phyloP scores from a whole-genome alignment of 192 early-diverging fungal genomes.

The Dissophora ornata region DNA sequence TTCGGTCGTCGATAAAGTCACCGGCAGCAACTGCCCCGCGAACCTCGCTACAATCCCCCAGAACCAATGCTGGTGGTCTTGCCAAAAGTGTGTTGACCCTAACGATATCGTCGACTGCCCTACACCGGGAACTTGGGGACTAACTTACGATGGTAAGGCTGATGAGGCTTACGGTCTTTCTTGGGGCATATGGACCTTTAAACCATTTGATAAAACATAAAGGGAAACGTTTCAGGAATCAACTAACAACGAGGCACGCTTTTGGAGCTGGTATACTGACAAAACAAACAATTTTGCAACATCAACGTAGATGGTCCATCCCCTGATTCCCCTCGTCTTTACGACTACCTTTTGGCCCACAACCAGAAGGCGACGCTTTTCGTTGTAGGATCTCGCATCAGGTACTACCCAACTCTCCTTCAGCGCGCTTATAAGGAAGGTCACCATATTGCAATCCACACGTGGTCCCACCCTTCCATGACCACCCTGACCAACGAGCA shows the following conservation, averaged over 20 bases:
- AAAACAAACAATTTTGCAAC: too few relatives aligned
- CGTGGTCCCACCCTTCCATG: constrained; percentile 70
- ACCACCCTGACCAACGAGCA: constrained; percentile 55
- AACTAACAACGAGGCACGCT: too few relatives aligned
- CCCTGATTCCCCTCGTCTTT: constrained; percentile 52
- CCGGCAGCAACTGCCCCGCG: constrained; percentile 33
- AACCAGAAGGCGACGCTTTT: constrained; percentile 64
- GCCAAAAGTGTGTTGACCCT: constrained; percentile 48
- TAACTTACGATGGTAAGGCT: constrained; percentile 59
- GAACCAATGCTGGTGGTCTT: constrained; percentile 62
- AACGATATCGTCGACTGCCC: constrained; percentile 43
- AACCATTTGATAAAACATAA: too few relatives aligned
- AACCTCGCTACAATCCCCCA: constrained; percentile 5
- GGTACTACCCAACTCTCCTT: constrained; percentile 50
- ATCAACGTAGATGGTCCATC: constrained; percentile 57
- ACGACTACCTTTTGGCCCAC: constrained; percentile 49
- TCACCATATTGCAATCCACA: constrained; percentile 70
- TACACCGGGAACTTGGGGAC: constrained; percentile 42
- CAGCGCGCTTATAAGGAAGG: constrained; percentile 54
- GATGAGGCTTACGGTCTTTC: too few relatives aligned
- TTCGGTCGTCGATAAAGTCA: not conserved
- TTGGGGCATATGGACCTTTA: too few relatives aligned
- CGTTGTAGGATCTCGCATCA: constrained; percentile 59
- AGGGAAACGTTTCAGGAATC: too few relatives aligned
- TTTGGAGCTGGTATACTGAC: too few relatives aligned